Conservation (phyloP, 1,284 basidiomycete genomes). For the Macrocybe sp. region DNA sequence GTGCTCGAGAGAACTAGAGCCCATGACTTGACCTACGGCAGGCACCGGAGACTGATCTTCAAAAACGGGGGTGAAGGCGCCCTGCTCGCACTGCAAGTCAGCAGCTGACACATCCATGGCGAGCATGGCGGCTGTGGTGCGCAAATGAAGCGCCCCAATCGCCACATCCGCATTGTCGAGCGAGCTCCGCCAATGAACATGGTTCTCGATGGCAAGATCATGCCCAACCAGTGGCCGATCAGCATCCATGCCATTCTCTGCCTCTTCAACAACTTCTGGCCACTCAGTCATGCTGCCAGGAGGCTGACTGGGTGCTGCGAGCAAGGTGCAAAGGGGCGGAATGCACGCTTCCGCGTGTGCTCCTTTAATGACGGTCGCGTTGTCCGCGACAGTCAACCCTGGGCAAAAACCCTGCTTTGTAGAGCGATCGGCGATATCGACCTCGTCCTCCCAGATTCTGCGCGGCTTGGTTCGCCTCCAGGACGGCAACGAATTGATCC, state of each 20-base stretch:
- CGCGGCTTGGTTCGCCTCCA: constrained; percentile 65
- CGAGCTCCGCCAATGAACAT: constrained; percentile 27
- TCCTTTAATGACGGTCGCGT: constrained; percentile 81
- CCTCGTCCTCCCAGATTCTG: constrained; percentile 58
- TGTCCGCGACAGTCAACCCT: constrained; percentile 67
- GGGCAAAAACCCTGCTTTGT: constrained; percentile 52
- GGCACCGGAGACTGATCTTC: constrained; percentile 63
- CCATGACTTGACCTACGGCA: constrained; percentile 41
- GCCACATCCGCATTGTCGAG: constrained; percentile 12
- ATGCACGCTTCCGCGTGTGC: constrained; percentile 72
- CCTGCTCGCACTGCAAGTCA: constrained; percentile 36
- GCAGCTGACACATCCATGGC: constrained; percentile 18
- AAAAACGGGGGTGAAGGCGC: constrained; percentile 56
- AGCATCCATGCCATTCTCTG: constrained; percentile 40
- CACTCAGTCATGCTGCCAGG: constrained; percentile 6
- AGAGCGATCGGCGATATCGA: constrained; percentile 19
- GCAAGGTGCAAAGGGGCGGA: constrained; percentile 58
- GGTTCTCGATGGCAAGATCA: constrained; percentile 25
- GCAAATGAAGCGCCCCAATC: too few species aligned
- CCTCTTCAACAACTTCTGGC: constrained; percentile 25
- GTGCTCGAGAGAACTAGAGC: constrained; percentile 66
- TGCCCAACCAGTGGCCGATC: constrained; percentile 27
- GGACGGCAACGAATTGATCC: constrained; percentile 63
- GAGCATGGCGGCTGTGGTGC: constrained; percentile 12
- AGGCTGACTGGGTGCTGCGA: constrained; percentile 15